Conservation (phyloP, 768 basidiomycete species). For the Lentinula lateritia region DNA sequence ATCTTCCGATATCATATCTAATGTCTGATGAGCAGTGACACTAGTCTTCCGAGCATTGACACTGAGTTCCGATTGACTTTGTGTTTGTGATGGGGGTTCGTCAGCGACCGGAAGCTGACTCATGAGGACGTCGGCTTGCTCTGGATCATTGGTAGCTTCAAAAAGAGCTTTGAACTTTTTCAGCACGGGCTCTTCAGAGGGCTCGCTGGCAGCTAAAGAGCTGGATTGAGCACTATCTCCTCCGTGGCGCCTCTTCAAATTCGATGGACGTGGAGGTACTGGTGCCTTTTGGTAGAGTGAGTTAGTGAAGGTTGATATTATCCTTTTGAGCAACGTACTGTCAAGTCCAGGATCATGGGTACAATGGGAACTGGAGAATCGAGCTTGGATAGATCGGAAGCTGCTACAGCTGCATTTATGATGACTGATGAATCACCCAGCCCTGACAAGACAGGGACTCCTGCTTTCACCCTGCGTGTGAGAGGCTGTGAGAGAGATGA, state of each 20-base stretch:
- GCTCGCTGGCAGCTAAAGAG: slow-evolving; percentile 17
- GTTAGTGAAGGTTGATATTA: not conserved
- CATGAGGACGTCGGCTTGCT: slow-evolving; percentile 22
- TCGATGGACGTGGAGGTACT: slow-evolving; percentile 31
- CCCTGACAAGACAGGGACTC: slow-evolving; percentile 33
- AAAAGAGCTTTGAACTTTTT: slow-evolving; percentile 72
- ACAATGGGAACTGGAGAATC: slow-evolving; percentile 4
- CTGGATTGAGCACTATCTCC: slow-evolving; percentile 19
- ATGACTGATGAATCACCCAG: slow-evolving; percentile 39
- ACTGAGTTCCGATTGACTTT: slow-evolving; percentile 11
- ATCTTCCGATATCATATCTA: slow-evolving; percentile 25
- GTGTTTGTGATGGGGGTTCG: slow-evolving; percentile 11
- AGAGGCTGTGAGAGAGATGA: slow-evolving; percentile 26
- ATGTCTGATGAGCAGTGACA: slow-evolving; percentile 5
- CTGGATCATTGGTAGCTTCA: slow-evolving; percentile 51
- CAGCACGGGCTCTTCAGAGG: slow-evolving; percentile 44
- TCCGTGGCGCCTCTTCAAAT: slow-evolving; percentile 52
- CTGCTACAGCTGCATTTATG: slow-evolving; percentile 24
- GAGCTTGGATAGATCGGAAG: slow-evolving; percentile 15
- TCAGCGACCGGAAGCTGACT: slow-evolving; percentile 8
- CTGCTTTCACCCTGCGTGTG: slow-evolving; percentile 36
- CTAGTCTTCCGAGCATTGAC: slow-evolving; percentile 21
- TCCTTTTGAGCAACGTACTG: not conserved
- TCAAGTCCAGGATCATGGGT: slow-evolving; percentile 5
- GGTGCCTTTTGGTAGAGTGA: slow-evolving; percentile 27